Evolutionary conservation across 495 filamentous ascomycete species (phyloP).

Genomic region (Cercophora newfieldiana): DNA sequence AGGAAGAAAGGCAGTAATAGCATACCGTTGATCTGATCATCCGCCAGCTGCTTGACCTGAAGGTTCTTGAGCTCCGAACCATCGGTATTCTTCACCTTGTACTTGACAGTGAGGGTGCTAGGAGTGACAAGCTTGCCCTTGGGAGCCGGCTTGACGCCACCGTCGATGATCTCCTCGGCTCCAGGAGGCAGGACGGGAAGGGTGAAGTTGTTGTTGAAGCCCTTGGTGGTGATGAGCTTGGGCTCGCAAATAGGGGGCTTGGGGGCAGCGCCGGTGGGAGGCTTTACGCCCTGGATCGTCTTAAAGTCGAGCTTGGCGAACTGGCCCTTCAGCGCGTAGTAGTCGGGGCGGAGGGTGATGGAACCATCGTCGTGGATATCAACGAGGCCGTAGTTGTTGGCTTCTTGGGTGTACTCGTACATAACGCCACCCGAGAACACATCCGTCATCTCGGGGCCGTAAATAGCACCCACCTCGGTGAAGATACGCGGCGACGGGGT

Average conservation of each 20-base stretch:
- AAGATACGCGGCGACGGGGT: conserved; percentile 73
- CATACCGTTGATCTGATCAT: conserved; percentile 42
- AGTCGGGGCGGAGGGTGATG: conserved; percentile 68
- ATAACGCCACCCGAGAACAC: conserved; percentile 85
- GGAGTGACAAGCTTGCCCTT: conserved; percentile 43
- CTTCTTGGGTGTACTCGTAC: conserved; percentile 81
- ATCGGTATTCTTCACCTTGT: conserved; percentile 41
- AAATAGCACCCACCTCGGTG: conserved; percentile 77
- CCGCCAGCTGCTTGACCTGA: conserved; percentile 43
- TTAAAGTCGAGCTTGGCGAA: conserved; percentile 71
- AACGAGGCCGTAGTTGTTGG: conserved; percentile 74
- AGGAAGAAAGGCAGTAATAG: conserved; percentile 8
- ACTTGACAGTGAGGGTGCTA: conserved; percentile 43
- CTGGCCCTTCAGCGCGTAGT: conserved; percentile 70
- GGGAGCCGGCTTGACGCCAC: conserved; percentile 47
- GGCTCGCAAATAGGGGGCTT: conserved; percentile 59
- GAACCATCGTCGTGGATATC: conserved; percentile 63
- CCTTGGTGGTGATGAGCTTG: conserved; percentile 59
- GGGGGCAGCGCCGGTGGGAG: conserved; percentile 52
- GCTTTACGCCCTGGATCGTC: conserved; percentile 56
- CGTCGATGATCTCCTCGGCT: conserved; percentile 53
- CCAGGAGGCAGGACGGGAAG: conserved; percentile 57
- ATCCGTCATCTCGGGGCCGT: conserved; percentile 74
- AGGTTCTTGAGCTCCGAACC: conserved; percentile 39
- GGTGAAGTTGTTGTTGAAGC: conserved; percentile 75